Evolutionary conservation across 129 eudicot genomes (phyloP).

Genomic region (Saussurea involucrata): DNA sequence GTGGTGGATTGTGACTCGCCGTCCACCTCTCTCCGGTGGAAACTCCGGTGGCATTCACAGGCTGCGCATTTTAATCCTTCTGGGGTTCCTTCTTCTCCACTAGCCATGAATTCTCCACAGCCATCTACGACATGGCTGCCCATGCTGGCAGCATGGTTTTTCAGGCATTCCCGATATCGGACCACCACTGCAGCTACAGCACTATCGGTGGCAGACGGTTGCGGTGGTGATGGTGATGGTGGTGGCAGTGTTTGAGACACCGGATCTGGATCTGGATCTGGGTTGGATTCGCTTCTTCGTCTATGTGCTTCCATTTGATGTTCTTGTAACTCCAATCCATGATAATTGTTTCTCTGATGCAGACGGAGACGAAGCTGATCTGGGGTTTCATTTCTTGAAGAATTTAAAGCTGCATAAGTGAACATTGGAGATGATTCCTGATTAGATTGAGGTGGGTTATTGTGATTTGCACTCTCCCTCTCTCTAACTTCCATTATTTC

Average conservation of each 20-base stretch:
- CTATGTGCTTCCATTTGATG: constrained; percentile 10
- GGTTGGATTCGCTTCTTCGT: constrained; percentile 20
- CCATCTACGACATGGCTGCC: constrained; percentile 71
- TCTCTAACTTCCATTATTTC: constrained; percentile 41
- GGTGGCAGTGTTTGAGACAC: constrained; percentile 21
- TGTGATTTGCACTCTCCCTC: constrained; percentile 18
- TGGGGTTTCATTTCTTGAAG: constrained; percentile 40
- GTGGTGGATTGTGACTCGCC: constrained; percentile 32
- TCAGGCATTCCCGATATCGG: constrained; percentile 62
- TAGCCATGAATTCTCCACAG: constrained; percentile 85
- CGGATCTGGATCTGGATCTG: constrained; percentile 36
- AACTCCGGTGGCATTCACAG: constrained; percentile 82
- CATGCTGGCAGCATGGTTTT: constrained; percentile 70
- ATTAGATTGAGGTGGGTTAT: constrained; percentile 29
- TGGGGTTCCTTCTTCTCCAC: constrained; percentile 58
- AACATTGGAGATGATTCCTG: constrained; percentile 33
- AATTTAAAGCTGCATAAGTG: constrained; percentile 18
- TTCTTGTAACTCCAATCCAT: constrained; percentile 19
- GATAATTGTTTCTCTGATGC: constrained; percentile 26
- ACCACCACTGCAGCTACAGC: constrained; percentile 9
- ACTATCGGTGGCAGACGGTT: neutral
- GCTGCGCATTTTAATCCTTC: constrained; percentile 72
- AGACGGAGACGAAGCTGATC: constrained; percentile 32
- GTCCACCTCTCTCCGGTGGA: constrained; percentile 59
- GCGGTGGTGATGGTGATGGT: constrained; percentile 17